phyloP scores from a whole-genome alignment of 2,329 filamentous ascomycete species.

The Aureobasidium mangrovei region DNA sequence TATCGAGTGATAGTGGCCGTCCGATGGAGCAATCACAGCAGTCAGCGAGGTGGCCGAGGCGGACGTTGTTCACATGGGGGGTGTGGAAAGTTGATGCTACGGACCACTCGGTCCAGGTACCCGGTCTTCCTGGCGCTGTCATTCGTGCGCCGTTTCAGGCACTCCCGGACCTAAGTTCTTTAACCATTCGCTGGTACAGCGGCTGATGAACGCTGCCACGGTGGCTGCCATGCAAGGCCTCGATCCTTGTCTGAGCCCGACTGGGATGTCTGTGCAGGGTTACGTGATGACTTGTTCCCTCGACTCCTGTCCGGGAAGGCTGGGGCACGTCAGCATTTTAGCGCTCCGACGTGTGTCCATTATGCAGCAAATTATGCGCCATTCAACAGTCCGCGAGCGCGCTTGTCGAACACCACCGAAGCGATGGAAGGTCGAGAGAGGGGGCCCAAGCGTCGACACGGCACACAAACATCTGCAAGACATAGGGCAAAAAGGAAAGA shows the following conservation, averaged over 20 bases:
- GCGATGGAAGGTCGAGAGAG: neutral
- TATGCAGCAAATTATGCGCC: neutral
- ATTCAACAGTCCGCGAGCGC: neutral
- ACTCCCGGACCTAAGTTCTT: slow-evolving; percentile 11
- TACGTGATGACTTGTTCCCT: slow-evolving; percentile 3
- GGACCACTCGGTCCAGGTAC: slow-evolving; percentile 15
- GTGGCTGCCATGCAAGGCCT: slow-evolving; percentile 2
- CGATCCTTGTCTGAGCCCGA: neutral
- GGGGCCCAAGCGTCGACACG: neutral
- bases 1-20: slow-evolving; percentile 12
- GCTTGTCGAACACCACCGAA: neutral
- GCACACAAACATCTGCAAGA: slow-evolving; percentile 10
- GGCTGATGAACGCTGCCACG: slow-evolving; percentile 17
- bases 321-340: neutral
- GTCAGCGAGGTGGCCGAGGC: slow-evolving; percentile 3
- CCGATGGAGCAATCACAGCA: slow-evolving; percentile 10
- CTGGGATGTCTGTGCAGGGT: neutral
- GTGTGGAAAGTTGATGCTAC: slow-evolving; percentile 12
- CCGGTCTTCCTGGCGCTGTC: slow-evolving; percentile 14
- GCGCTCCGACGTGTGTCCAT: neutral
- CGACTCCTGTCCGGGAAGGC: neutral
- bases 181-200: slow-evolving; percentile 18
- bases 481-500: neutral
- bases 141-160: slow-evolving; percentile 15
- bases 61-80: neutral